Evolutionary conservation across 2,329 filamentous ascomycete genomes (phyloP), one percentile per base, ranked within the genome.

Genomic region (Parascedosporium putredinis): DNA sequence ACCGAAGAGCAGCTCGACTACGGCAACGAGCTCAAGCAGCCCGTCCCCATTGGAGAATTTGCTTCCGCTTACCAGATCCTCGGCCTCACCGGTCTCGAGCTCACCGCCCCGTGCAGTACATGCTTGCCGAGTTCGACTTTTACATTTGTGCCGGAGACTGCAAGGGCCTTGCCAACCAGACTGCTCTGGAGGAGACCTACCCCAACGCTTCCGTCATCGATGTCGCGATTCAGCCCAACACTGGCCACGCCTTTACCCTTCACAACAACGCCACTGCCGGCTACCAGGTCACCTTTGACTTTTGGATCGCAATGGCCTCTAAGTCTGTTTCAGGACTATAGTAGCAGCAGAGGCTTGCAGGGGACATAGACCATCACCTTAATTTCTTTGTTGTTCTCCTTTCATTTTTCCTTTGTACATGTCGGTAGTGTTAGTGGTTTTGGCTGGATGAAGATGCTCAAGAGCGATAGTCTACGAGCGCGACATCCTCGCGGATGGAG

Each of bases 141-240:
- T 55, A 53, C 49, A 54, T 64, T 43, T 70, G 67, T 53, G 55
- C 51, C 33, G 64, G 66, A 18, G 60, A 68, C 55, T 69, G 66
- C 53, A 64, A 58, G 12, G 57, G 55, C 51, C 47, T 45, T 9
- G 51, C 36, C 34, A 49, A 49, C 18, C 33, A 40, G 34, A 38
- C 48, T 23, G 20, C 22, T 2, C 49, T 58, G 40, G 50, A 45
- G n/a, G 42, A 44, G n/a, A 53, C 53, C 5, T 67, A 61, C 49
- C 60, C 63, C 18, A 56, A 56, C 14, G 62, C 60, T 3, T 54
- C 53, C 34, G 56, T 55, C 12, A 55, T 65, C 24, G 53, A 58
- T 10, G 53, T 56, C 12, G 57, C 60, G 42, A 53, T 67, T 2
- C 64, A 67, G 53, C 65, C 65, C 5, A 59, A 63, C 47, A 64